These are phyloP conservation scores for Bipolaris bicolor DNA, from an alignment of 2,329 filamentous ascomycete genomes.

Conservation along the genomic window DNA sequence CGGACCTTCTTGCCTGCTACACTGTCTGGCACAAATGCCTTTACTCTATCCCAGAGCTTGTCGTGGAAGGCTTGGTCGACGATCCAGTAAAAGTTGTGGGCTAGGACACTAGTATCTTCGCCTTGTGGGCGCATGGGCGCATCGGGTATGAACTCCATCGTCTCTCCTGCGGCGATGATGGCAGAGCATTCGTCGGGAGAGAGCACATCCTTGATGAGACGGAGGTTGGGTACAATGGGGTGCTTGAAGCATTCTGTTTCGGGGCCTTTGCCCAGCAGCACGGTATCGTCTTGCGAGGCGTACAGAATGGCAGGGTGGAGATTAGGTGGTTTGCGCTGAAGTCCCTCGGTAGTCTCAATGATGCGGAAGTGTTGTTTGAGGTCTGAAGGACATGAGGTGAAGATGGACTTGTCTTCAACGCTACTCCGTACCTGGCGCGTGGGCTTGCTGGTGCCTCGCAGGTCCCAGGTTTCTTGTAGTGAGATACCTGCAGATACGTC, in stretches of 20 bases:
- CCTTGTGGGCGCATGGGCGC: slow-evolving; percentile 70
- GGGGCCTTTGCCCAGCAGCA: slow-evolving; percentile 57
- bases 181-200: slow-evolving; percentile 66
- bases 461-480: slow-evolving; percentile 66
- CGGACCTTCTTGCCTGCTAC: slow-evolving; percentile 64
- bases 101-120: slow-evolving; percentile 66
- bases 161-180: slow-evolving; percentile 71
- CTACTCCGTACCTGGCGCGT: slow-evolving; percentile 60
- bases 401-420: slow-evolving; percentile 61
- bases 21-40: slow-evolving; percentile 61
- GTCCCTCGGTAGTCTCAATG: slow-evolving; percentile 66
- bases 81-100: slow-evolving; percentile 78
- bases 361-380: slow-evolving; percentile 57
- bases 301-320: slow-evolving; percentile 70
- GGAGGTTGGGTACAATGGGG: slow-evolving; percentile 66
- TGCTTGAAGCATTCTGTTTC: slow-evolving; percentile 64
- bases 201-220: slow-evolving; percentile 66
- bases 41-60: slow-evolving; percentile 66
- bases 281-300: slow-evolving; percentile 63
- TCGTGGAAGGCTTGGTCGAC: slow-evolving; percentile 68
- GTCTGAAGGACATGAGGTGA: slow-evolving; percentile 36
- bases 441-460: slow-evolving; percentile 53
- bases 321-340: slow-evolving; percentile 70
- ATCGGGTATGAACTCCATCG: slow-evolving; percentile 70
- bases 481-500: slow-evolving; percentile 54